Base-by-base conservation (phyloP, 2,329 filamentous ascomycete species). In the Fonsecaea nubica region DNA sequence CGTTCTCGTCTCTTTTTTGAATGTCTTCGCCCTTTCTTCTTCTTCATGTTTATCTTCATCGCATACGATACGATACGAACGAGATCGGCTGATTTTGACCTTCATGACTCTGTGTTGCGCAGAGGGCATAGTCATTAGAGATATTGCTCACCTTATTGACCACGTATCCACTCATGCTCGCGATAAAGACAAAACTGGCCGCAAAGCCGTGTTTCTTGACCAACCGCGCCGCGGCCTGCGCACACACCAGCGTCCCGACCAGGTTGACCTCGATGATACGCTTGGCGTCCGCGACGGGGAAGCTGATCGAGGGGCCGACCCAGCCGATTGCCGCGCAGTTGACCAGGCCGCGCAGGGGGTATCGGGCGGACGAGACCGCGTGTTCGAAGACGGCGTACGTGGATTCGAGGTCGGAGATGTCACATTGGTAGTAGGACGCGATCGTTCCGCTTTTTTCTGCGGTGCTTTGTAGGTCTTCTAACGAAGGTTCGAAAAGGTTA, bases 131-230 rank as follows among this genome's bases (percentile, higher is more conserved):
- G 36, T n/a, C 2, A 30, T 5, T 42, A 10, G 12, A 55, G 25
- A 33, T 42, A n/a, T 15, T n/a, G 25, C 61, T 32, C 38, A 50
- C 61, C 61, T 63, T 63, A 75, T 93, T 93, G 76, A 88, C 90
- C 72, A 93, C 89, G 75, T 90, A 89, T 2, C 88, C 91, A 71
- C 87, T 90, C 86, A 94, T 93, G 66, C 87, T 90, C 0, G 91
- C 89, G 6, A 92, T 94, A 30, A 89, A 89, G 71, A 94, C 87
- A 77, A 94, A 92, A 76, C 87, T 90, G n/a, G 90, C 90, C n/a
- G 33, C 32, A 21, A 71, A 71, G 48, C 73, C 66, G 15, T 75
- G 64, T 36, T 55, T 69, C 32, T 76, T 72, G 72, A 77, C 32
- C 58, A 62, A 12, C 9, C 9, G 10, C 12, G 58, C 63, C 4